Base-by-base conservation (phyloP, 495 filamentous ascomycete species). In the Tuber microsphaerosporum region DNA sequence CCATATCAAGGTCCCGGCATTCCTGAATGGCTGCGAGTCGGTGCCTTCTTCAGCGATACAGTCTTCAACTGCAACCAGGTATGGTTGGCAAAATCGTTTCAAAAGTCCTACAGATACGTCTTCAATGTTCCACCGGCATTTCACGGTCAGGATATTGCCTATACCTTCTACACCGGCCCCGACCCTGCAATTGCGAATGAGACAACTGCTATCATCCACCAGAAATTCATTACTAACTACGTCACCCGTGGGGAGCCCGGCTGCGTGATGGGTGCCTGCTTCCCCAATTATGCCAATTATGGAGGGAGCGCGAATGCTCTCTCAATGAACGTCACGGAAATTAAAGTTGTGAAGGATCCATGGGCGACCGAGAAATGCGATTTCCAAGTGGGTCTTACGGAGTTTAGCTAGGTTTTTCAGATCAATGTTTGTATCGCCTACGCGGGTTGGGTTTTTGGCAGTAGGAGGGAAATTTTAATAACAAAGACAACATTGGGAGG, bases 101-200 rank as follows among this genome's bases (percentile, higher is more conserved):
- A 89, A 78, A 78, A 87, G 48, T 87, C 87, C 1, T 90, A 87
- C 79, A 83, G 85, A 6, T 92, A 92, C 80, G 79, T 86, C 22
- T 92, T 92, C 82, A 86, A 84, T 77, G 84, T 92, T 71, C 85
- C 87, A 10, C 89, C 91, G 0, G 90, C 84, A 7, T 80, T 85
- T 46, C 89, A 90, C 75, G 87, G 85, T 19, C 70, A 84, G 14
- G 89, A 90, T 80, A 75, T 89, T 34, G 3, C 84, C n/a, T 91
- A 88, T 74, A 88, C 85, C 2, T 89, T 87, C 76, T 89, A 85
- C 81, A 87, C 88, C 70, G 89, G 87, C 37, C 84, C 85, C 45
- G 75, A 74, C 3, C 39, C 76, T 5, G 65, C 73, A 1, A 68
- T 76, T 0, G 70, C 81, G 12, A 83, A 82, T 69, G 75, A 77